Conservation (phyloP, 1,284 basidiomycete species). For the Ganoderma multipileum region DNA sequence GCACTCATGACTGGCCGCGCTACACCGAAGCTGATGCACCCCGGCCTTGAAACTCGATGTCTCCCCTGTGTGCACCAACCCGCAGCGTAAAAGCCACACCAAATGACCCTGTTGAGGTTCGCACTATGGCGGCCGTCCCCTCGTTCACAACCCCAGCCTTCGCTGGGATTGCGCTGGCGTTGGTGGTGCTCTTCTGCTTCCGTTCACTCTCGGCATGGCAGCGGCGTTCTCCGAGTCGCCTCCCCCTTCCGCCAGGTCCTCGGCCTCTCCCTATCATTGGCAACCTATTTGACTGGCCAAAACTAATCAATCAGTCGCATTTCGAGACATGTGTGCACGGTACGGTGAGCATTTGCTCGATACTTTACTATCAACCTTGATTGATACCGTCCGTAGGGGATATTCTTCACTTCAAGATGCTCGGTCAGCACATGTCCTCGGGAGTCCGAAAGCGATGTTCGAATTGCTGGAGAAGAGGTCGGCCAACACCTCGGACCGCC, state of each 20-base stretch:
- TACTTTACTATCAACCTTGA: neutral
- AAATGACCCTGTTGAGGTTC: neutral
- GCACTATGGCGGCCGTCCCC: neutral
- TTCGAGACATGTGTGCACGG: neutral
- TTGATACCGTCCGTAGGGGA: neutral
- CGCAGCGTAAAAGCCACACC: neutral
- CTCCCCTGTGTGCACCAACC: neutral
- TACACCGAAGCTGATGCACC: no score
- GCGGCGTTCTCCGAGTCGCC: neutral
- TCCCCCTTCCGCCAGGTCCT: conserved; percentile 17
- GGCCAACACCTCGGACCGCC: conserved; percentile 10
- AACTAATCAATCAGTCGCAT: neutral
- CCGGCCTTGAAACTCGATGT: neutral
- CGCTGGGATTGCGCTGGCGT: neutral
- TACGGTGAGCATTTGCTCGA: conserved; percentile 9
- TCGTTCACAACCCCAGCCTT: neutral
- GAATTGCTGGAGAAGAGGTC: conserved; percentile 7
- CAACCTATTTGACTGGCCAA: conserved; percentile 9
- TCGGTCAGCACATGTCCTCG: conserved; percentile 7
- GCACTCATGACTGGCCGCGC: no score
- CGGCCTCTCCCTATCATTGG: conserved; percentile 7
- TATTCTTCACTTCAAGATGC: neutral
- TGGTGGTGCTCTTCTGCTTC: neutral
- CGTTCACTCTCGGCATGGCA: neutral
- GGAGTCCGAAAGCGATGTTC: neutral